Conservation (phyloP, 1,284 basidiomycete species). For the Malassezia caprae region DNA sequence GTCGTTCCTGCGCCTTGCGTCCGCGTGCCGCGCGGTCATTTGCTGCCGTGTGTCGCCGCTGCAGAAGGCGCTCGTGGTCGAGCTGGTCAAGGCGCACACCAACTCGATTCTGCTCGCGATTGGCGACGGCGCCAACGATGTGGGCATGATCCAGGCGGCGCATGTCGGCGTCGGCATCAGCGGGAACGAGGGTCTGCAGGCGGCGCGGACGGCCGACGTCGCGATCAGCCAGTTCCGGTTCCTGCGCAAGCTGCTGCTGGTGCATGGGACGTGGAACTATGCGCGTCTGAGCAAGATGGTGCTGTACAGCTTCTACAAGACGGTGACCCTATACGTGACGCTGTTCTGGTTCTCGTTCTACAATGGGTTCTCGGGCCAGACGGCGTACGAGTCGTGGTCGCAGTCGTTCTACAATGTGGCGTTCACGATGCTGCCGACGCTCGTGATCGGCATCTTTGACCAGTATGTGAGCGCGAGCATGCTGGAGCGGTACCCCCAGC, state of each 20-base stretch:
- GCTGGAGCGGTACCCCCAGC: constrained; percentile 90
- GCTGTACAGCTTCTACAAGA: constrained; percentile 57
- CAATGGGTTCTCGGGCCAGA: constrained; percentile 91
- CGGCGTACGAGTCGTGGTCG: constrained; percentile 97
- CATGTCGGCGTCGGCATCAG: constrained; percentile 93
- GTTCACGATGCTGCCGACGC: constrained; percentile 68
- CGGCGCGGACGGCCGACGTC: constrained; percentile 88
- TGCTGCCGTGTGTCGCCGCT: constrained; percentile 97
- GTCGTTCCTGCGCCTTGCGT: constrained; percentile 83
- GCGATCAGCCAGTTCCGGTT: constrained; percentile 98
- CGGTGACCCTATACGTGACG: constrained; percentile 93
- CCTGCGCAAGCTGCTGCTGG: constrained; percentile 85
- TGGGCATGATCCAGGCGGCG: constrained; percentile 58
- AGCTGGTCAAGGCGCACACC: constrained; percentile 93
- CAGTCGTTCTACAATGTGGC: constrained; percentile 56
- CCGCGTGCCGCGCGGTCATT: constrained; percentile 95
- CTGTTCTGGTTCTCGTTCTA: constrained; percentile 87
- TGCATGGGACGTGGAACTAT: constrained; percentile 98
- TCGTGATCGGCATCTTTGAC: constrained; percentile 94
- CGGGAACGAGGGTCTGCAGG: constrained; percentile 95
- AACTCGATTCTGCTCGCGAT: constrained; percentile 86
- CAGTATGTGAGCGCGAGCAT: constrained; percentile 95
- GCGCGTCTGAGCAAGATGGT: constrained; percentile 87
- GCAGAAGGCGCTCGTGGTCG: constrained; percentile 95
- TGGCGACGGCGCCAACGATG: constrained; percentile 58